These are phyloP conservation scores for Cunninghamia lanceolata DNA, from an alignment of 75 land plant species.

Conservation along the genomic window DNA sequence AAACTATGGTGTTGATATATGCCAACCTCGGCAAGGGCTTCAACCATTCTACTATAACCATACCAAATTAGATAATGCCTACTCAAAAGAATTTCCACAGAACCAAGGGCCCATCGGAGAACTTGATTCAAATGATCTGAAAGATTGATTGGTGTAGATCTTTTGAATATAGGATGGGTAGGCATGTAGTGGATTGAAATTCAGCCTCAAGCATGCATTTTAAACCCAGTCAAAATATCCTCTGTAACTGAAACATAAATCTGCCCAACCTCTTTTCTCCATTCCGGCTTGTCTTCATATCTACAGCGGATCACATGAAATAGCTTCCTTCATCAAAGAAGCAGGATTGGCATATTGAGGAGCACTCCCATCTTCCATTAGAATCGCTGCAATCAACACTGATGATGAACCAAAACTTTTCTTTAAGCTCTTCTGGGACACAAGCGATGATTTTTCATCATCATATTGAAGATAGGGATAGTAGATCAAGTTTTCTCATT, in stretches of 20 bases:
- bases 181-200: constrained; percentile 89
- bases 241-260: constrained; percentile 91
- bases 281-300: constrained; percentile 95
- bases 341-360: constrained; percentile 81
- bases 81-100: constrained; percentile 79
- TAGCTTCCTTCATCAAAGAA: constrained; percentile 87
- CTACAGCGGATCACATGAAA: constrained; percentile 99
- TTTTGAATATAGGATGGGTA: constrained; percentile 77
- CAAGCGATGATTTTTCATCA: constrained; percentile 75
- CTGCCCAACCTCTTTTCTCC: constrained; percentile 99
- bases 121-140: constrained; percentile 90
- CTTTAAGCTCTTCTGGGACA: constrained; percentile 91
- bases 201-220: constrained; percentile 93
- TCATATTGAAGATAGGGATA: too few relatives aligned
- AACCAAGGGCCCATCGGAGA: constrained; percentile 88
- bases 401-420: constrained; percentile 98
- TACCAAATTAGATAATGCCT: constrained; percentile 94
- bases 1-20: constrained; percentile 86
- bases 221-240: constrained; percentile 91
- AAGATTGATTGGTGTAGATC: constrained; percentile 91
- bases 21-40: constrained; percentile 73
- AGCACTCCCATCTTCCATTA: constrained; percentile 85
- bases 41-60: constrained; percentile 74
- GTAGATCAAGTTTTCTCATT: too few relatives aligned
- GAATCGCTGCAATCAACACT: constrained; percentile 86